Percentiles rank a stretch among this genome's conserved stretches.
Conservation (phyloP, 192 early-diverging fungal genomes). For the Rhizoclosmatium sp. region DNA sequence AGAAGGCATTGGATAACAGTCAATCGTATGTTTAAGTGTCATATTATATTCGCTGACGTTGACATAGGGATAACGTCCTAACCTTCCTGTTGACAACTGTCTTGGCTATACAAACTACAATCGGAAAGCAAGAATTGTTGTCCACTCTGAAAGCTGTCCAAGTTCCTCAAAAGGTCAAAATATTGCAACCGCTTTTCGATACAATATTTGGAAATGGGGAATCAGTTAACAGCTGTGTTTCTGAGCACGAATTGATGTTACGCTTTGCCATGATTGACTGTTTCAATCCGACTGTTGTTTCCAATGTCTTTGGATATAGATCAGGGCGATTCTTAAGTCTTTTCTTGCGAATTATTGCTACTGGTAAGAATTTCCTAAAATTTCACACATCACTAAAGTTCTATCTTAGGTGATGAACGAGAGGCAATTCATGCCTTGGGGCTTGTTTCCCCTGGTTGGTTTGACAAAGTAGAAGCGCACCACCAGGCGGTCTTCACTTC, state of each 20-base stretch:
- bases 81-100: conserved; percentile 55
- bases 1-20: conserved; percentile 3
- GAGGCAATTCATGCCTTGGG: neutral
- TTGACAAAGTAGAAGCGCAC: neutral
- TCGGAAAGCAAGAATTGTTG: conserved; percentile 53
- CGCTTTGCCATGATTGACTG: conserved; percentile 56
- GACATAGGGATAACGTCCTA: conserved; percentile 43
- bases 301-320: conserved; percentile 57
- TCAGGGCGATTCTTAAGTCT: conserved; percentile 53
- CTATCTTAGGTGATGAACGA: conserved; percentile 12
- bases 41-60: neutral
- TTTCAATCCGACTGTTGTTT: conserved; percentile 55
- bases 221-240: conserved; percentile 28
- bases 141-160: conserved; percentile 56
- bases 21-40: conserved; percentile 8
- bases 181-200: conserved; percentile 67
- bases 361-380: conserved; percentile 25
- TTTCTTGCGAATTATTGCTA: conserved; percentile 46
- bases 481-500: conserved; percentile 5
- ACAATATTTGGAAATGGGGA: conserved; percentile 47
- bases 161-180: conserved; percentile 65
- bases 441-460: conserved; percentile 9
- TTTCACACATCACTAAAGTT: conserved; percentile 40
- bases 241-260: conserved; percentile 37
- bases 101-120: conserved; percentile 46